Evolutionary conservation across 805 yeast genomes (phyloP).

Genomic region (Naumovozyma castellii): DNA sequence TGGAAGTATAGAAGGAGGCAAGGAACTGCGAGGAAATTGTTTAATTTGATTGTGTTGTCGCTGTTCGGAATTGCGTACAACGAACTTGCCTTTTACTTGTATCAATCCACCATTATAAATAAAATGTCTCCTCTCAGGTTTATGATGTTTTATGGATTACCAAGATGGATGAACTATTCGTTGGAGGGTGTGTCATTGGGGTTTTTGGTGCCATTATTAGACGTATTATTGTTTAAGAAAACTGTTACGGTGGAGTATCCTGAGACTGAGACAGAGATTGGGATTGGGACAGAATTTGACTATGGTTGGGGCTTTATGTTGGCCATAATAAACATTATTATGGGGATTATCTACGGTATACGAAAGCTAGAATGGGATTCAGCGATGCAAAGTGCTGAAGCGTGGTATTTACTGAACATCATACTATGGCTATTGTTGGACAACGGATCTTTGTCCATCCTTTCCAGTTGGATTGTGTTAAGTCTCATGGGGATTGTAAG

Average conservation of each 20-base stretch:
- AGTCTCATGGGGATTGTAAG: constrained; percentile 19
- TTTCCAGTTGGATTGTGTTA: constrained; percentile 38
- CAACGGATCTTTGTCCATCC: constrained; percentile 45
- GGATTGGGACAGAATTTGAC: too few relatives aligned
- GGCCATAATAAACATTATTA: constrained; percentile 40
- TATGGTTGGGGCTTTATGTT: constrained; percentile 8
- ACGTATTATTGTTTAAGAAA: constrained; percentile 12
- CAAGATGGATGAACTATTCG: constrained; percentile 29
- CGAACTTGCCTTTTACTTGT: constrained; percentile 27
- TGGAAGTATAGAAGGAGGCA: constrained; percentile 7
- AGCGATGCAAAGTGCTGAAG: constrained; percentile 51
- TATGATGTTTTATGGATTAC: constrained; percentile 12
- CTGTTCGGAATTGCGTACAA: constrained; percentile 45
- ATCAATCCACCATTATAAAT: background rate
- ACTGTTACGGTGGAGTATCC: background rate
- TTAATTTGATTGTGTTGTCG: constrained; percentile 26
- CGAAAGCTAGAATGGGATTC: constrained; percentile 62
- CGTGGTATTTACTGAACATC: constrained; percentile 55
- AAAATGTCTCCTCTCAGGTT: constrained; percentile 5
- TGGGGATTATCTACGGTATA: constrained; percentile 65
- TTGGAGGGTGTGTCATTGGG: constrained; percentile 54
- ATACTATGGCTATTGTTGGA: constrained; percentile 60
- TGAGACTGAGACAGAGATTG: constrained; percentile 8
- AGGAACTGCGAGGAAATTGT: background rate
- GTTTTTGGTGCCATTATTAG: constrained; percentile 39